Evolutionary conservation across 2,329 filamentous ascomycete genomes (phyloP).

Genomic region (Emergomyces pasteurianus): DNA sequence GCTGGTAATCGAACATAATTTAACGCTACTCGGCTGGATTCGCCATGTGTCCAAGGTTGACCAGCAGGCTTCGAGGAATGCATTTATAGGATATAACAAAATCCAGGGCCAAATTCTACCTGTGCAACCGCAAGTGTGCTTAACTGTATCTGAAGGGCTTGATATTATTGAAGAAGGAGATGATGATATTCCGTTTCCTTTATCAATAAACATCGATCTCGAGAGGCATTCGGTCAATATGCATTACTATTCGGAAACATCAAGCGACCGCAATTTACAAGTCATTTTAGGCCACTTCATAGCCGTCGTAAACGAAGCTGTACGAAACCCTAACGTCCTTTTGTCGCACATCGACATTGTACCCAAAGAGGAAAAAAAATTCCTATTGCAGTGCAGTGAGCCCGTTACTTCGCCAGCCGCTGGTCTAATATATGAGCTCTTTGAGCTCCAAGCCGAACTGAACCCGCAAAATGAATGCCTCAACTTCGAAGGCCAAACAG

Average conservation of each 20-base stretch:
- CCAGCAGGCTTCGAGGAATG: neutral
- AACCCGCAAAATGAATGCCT: neutral
- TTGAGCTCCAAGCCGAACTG: conserved; percentile 1
- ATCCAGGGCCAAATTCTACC: neutral
- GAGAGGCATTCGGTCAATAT: neutral
- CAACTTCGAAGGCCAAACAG: neutral
- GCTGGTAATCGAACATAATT: neutral
- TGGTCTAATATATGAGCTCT: neutral
- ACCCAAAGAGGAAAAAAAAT: neutral
- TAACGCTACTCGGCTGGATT: neutral
- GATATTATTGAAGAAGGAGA: neutral
- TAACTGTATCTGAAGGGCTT: neutral
- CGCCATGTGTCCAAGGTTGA: neutral
- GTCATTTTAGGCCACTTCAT: neutral
- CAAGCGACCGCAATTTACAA: neutral
- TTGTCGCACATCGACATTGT: neutral
- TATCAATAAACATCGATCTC: neutral
- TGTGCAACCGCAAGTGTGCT: neutral
- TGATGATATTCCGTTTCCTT: neutral
- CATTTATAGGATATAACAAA: neutral
- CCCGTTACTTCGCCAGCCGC: neutral
- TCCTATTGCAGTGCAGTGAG: neutral
- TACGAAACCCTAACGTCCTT: neutral
- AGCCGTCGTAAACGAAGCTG: neutral
- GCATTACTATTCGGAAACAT: neutral